Conservation (phyloP, 2,329 filamentous ascomycete species). For the Torrubiella hemipterigena region DNA sequence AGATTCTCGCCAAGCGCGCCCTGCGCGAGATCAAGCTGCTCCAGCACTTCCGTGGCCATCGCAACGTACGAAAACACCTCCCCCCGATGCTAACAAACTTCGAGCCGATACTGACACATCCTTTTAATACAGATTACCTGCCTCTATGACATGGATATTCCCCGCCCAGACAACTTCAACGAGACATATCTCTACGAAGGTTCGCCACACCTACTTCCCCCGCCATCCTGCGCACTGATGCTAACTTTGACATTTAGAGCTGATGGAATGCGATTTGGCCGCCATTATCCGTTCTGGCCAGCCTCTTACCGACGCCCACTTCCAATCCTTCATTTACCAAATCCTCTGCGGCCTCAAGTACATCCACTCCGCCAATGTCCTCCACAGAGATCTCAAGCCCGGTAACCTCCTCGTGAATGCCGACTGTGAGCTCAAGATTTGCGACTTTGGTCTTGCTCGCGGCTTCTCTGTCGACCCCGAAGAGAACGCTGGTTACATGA, state of each 20-base stretch:
- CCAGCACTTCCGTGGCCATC: constrained; percentile 89
- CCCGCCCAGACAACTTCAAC: constrained; percentile 93
- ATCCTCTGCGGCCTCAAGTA: constrained; percentile 98
- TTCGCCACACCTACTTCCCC: constrained; percentile 26
- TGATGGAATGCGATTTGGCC: constrained; percentile 98
- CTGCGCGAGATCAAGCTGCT: constrained; percentile 97
- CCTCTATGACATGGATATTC: constrained; percentile 99
- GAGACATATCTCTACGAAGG: constrained; percentile 98
- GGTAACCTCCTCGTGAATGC: constrained; percentile 96
- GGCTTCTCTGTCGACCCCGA: constrained; percentile 96
- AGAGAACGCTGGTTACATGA: constrained; percentile 99
- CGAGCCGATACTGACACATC: constrained; percentile 21
- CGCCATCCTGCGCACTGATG: not conserved
- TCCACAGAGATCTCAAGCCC: constrained; percentile 94
- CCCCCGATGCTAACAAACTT: not conserved
- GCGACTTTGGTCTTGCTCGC: constrained; percentile 91
- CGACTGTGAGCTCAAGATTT: constrained; percentile 98
- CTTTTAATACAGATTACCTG: constrained; percentile 68
- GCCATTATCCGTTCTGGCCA: constrained; percentile 97
- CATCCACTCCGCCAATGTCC: constrained; percentile 95
- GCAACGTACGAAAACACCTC: constrained; percentile 50
- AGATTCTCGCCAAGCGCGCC: constrained; percentile 96
- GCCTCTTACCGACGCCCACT: constrained; percentile 93
- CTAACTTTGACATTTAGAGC: constrained; percentile 42
- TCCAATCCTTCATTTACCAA: constrained; percentile 99